Conservation (phyloP, 306 rosid species). For the Medicago truncatula region MtrunA17r5.0-ANR NC_053044.1:12990501-12991000, state of each 20-base stretch:
- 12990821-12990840: conserved; percentile 53
- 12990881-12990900: conserved; percentile 44
- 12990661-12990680: neutral
- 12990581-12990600: conserved; percentile 24
- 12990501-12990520: conserved; percentile 64
- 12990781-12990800: conserved; percentile 61
- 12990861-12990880: conserved; percentile 59
- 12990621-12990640: conserved; percentile 10
- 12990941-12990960: conserved; percentile 23
- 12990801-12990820: conserved; percentile 71
- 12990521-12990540: conserved; percentile 43
- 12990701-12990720: conserved; percentile 22
- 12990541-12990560: conserved; percentile 4
- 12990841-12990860: conserved; percentile 55
- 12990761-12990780: conserved; percentile 63
- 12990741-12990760: conserved; percentile 63
- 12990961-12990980: conserved; percentile 8
- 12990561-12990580: neutral
- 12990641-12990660: conserved; percentile 8
- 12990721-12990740: conserved; percentile 42
- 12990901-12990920: conserved; percentile 19
- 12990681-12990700: neutral
- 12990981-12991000: conserved; percentile 23
- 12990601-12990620: conserved; percentile 3
- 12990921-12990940: conserved; percentile 9